Evolutionary conservation across 768 basidiomycete genomes (phyloP).

Genomic region (Chalciporus pseudorubinellus): DNA sequence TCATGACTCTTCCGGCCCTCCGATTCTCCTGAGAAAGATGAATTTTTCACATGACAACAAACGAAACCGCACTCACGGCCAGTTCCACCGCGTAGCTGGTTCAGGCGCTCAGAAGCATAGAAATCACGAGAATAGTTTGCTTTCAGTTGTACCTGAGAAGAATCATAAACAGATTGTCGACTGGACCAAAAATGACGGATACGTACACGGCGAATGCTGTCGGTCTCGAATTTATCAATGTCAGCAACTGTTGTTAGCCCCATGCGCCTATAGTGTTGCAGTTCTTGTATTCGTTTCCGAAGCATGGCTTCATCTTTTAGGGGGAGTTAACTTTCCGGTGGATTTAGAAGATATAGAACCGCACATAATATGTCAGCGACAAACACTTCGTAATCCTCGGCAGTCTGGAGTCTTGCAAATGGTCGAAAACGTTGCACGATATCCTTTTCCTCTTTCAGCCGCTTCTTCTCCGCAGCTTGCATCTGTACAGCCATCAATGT

Average conservation of each 20-base stretch:
- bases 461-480: constrained; percentile 88
- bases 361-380: constrained; percentile 86
- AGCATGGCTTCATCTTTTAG: constrained; percentile 78
- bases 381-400: constrained; percentile 87
- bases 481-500: constrained; percentile 50
- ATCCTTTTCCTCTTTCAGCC: constrained; percentile 88
- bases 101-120: constrained; percentile 49
- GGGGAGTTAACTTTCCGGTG: not conserved
- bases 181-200: not conserved
- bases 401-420: constrained; percentile 87
- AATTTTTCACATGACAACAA: not conserved
- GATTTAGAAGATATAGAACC: constrained; percentile 23
- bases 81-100: constrained; percentile 44
- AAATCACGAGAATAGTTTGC: constrained; percentile 55
- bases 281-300: constrained; percentile 83
- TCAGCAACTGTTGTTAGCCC: constrained; percentile 85
- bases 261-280: constrained; percentile 86
- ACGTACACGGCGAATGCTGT: constrained; percentile 69
- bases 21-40: constrained; percentile 34
- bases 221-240: constrained; percentile 84
- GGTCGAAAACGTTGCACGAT: constrained; percentile 85
- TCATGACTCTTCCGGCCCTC: constrained; percentile 60
- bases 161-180: not conserved
- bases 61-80: constrained; percentile 51
- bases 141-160: constrained; percentile 59